These are phyloP conservation scores for Porcisia hertigi DNA, from an alignment of 208 protist species.

Conservation along the genomic window DNA sequence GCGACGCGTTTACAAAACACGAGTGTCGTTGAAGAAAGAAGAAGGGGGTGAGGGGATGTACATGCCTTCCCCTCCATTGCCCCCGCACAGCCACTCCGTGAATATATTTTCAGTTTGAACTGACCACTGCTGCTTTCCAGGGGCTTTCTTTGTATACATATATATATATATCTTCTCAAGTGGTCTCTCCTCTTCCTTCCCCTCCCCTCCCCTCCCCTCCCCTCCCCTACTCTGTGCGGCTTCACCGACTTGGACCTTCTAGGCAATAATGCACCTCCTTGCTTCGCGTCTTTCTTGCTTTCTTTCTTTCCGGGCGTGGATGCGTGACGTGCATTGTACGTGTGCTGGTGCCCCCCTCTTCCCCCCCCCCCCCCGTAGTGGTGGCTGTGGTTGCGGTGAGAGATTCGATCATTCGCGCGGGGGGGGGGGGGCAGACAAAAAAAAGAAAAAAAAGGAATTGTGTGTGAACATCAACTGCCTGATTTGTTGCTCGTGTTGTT, in stretches of 20 bases:
- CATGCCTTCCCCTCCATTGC: neutral
- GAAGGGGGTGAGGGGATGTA: neutral
- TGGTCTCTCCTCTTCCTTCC: slow-evolving; percentile 8
- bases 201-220: slow-evolving; percentile 15
- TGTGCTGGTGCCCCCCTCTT: slow-evolving; percentile 10
- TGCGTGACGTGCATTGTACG: neutral
- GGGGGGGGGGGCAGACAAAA: too few species aligned
- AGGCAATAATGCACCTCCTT: slow-evolving; percentile 2
- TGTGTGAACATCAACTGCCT: too few species aligned
- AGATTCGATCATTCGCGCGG: too few species aligned
- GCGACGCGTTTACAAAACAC: neutral
- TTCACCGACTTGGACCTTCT: too few species aligned
- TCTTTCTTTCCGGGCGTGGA: neutral
- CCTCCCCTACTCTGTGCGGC: neutral
- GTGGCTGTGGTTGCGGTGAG: too few species aligned
- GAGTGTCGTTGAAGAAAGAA: too few species aligned
- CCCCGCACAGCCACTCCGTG: too few species aligned
- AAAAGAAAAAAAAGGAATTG: too few species aligned
- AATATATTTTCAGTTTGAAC: neutral
- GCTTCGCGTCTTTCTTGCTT: neutral
- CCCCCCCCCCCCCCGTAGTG: neutral
- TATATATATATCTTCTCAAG: slow-evolving; percentile 10
- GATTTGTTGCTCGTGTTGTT: too few species aligned
- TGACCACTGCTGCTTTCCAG: neutral
- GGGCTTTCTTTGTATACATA: slow-evolving; percentile 1